phyloP scores from a whole-genome alignment of 1,284 basidiomycete species.

The Phylloboletellus chloephorus region DNA sequence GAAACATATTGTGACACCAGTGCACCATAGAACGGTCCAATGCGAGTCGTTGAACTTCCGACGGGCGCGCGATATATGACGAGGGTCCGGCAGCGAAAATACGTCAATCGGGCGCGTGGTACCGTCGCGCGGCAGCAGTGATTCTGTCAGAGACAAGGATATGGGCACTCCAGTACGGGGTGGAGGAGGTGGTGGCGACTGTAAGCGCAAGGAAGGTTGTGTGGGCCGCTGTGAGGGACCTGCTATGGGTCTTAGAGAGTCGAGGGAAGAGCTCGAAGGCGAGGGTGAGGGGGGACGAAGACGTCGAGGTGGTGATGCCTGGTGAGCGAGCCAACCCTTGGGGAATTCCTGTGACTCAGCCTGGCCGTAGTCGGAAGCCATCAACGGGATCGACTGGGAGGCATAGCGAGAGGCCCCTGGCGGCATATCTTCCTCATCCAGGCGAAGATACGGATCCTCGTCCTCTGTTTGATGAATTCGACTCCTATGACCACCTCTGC shows the following conservation, averaged over 20 bases:
- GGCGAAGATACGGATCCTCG: conserved; percentile 69
- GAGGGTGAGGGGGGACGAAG: conserved; percentile 44
- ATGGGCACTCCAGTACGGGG: conserved; percentile 37
- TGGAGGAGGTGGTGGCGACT: conserved; percentile 32
- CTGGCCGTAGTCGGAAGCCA: conserved; percentile 37
- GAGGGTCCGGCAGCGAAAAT: conserved; percentile 70
- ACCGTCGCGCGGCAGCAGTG: conserved; percentile 65
- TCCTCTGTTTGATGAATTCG: conserved; percentile 37
- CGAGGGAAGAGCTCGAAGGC: conserved; percentile 44
- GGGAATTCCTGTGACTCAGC: conserved; percentile 38
- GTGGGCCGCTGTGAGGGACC: conserved; percentile 19
- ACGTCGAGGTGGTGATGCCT: conserved; percentile 41
- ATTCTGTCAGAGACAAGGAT: conserved; percentile 65
- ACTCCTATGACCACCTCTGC: conserved; percentile 25
- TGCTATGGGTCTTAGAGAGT: conserved; percentile 37
- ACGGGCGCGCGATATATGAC: conserved; percentile 52
- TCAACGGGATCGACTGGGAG: conserved; percentile 48
- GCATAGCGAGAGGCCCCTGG: conserved; percentile 39
- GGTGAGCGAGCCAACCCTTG: conserved; percentile 69
- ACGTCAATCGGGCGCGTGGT: conserved; percentile 55
- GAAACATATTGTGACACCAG: conserved; percentile 52
- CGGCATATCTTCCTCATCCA: conserved; percentile 50
- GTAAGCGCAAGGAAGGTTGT: conserved; percentile 13
- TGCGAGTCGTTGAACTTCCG: conserved; percentile 65
- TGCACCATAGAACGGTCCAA: conserved; percentile 67